Conservation (phyloP, 257 asterid genomes). For the Paulownia fortunei region DNA sequence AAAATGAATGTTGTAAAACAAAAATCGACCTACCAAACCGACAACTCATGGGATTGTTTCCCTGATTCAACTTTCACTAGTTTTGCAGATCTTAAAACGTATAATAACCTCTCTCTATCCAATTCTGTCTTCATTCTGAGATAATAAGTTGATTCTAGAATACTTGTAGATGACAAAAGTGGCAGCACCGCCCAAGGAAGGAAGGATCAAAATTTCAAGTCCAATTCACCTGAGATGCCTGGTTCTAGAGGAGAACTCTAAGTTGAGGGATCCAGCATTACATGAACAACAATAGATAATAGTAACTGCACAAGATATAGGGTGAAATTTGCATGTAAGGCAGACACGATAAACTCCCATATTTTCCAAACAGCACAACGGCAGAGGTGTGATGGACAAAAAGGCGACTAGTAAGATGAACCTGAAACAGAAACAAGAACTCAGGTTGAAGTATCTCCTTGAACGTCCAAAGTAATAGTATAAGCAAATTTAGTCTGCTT, state of each 20-base stretch:
- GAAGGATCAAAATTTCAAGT: conserved; percentile 7
- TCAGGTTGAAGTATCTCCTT: neutral
- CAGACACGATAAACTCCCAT: neutral
- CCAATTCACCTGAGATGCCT: conserved; percentile 19
- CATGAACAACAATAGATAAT: neutral
- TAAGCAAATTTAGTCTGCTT: neutral
- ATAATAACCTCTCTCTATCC: conserved; percentile 12
- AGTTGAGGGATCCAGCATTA: neutral
- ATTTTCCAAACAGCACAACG: neutral
- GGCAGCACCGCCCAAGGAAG: neutral
- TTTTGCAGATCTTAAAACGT: neutral
- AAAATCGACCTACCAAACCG: neutral
- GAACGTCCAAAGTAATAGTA: neutral
- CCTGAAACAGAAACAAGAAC: neutral
- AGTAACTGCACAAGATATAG: neutral
- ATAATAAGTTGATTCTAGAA: conserved; percentile 1
- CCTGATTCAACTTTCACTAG: neutral
- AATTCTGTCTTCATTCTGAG: neutral
- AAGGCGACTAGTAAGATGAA: conserved; percentile 1
- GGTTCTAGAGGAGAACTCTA: neutral
- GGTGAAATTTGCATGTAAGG: neutral
- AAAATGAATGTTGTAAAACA: neutral
- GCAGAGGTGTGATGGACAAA: neutral
- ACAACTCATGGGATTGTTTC: neutral
- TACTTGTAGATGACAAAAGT: neutral